phyloP scores from a whole-genome alignment of 768 basidiomycete genomes.

The Rhizopogon roseolus region DNA sequence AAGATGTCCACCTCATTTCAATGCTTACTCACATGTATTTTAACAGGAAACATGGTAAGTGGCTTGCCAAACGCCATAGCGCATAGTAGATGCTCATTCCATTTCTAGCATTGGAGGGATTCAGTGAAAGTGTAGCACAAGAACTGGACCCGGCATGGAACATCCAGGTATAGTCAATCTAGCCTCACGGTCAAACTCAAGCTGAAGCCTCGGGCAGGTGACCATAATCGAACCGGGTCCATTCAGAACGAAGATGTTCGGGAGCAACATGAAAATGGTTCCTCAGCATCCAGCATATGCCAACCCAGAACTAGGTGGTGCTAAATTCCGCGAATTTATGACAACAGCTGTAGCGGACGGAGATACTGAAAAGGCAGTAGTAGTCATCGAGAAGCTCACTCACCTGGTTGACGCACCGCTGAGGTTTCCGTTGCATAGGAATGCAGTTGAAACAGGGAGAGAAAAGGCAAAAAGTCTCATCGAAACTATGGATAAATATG shows the following conservation, averaged over 20 bases:
- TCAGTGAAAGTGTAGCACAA: constrained; percentile 17
- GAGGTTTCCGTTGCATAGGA: constrained; percentile 14
- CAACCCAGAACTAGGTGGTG: constrained; percentile 5
- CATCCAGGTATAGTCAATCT: constrained; percentile 17
- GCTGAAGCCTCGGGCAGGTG: not conserved
- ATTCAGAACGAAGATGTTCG: constrained; percentile 6
- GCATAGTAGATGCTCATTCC: not conserved
- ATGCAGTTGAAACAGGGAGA: not conserved
- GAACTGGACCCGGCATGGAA: constrained; percentile 26
- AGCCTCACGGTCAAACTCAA: not conserved
- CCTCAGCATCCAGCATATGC: constrained; percentile 12
- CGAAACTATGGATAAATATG: constrained; percentile 14
- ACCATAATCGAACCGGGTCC: constrained; percentile 9
- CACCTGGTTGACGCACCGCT: constrained; percentile 17
- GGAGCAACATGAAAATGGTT: not conserved
- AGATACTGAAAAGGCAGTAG: constrained; percentile 16
- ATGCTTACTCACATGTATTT: not conserved
- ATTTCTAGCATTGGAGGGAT: constrained; percentile 22
- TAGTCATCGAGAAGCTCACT: constrained; percentile 13
- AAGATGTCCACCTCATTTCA: not conserved
- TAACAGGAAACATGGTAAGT: constrained; percentile 5
- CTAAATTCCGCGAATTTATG: not conserved
- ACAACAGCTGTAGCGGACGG: not conserved
- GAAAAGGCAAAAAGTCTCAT: constrained; percentile 11
- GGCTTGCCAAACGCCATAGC: not conserved